A percentile compares a stretch with the other conserved stretches of the same genome.
These are phyloP conservation scores for Thuja plicata DNA, from an alignment of 83 land plant genomes.

Conservation along the genomic window DNA sequence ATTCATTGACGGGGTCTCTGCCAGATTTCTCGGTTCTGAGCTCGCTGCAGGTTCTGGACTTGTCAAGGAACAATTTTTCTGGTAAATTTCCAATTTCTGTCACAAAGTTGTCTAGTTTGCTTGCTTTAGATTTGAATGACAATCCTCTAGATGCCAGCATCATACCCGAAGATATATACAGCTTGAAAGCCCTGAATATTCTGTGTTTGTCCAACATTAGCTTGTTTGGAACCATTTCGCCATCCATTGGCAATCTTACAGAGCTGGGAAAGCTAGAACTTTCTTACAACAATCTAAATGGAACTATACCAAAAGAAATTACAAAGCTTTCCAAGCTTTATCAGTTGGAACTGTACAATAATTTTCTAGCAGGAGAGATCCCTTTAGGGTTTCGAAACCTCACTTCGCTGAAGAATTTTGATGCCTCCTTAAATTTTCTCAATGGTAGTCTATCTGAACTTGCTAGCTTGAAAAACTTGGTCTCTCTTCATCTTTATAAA, in stretches of 20 bases:
- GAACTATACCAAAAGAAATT: slow-evolving; percentile 54
- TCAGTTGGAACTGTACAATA: slow-evolving; percentile 51
- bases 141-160: slow-evolving; percentile 40
- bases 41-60: slow-evolving; percentile 38
- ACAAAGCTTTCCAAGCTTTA: slow-evolving; percentile 42
- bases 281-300: slow-evolving; percentile 37
- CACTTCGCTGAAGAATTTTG: slow-evolving; percentile 36
- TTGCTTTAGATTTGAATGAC: slow-evolving; percentile 46
- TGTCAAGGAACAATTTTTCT: slow-evolving; percentile 46
- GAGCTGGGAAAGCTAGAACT: slow-evolving; percentile 48
- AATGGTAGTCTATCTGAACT: slow-evolving; percentile 42
- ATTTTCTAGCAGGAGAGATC: slow-evolving; percentile 41
- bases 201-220: slow-evolving; percentile 37
- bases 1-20: slow-evolving; percentile 28
- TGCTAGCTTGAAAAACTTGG: slow-evolving; percentile 31
- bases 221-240: slow-evolving; percentile 38
- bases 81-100: slow-evolving; percentile 60
- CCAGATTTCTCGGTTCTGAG: slow-evolving; percentile 42
- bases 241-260: slow-evolving; percentile 38
- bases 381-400: slow-evolving; percentile 52
- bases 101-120: slow-evolving; percentile 41
- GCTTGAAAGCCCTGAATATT: slow-evolving; percentile 29
- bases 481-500: slow-evolving; percentile 38
- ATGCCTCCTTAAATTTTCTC: slow-evolving; percentile 48
- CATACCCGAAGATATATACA: slow-evolving; percentile 42